A percentile compares a stretch with the other conserved stretches of the same genome.
phyloP scores from a whole-genome alignment of 1,139 yeast genomes.

The Candida sp. region DNA sequence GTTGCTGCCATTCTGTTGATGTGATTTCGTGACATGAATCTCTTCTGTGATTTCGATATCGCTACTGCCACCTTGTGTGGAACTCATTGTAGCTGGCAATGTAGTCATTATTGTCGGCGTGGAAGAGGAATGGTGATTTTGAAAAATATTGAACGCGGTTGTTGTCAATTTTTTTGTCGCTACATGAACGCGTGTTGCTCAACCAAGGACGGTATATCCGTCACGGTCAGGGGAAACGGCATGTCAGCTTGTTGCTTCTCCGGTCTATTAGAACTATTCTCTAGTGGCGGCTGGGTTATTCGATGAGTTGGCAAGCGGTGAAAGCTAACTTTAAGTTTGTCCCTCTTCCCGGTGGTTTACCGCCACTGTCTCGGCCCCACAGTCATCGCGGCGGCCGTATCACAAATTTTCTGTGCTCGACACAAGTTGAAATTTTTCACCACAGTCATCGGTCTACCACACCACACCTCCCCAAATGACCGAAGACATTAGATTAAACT shows the following conservation, averaged over 20 bases:
- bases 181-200: background rate
- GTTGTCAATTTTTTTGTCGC: background rate
- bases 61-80: background rate
- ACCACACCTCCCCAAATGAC: conserved; percentile 21
- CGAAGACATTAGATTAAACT: conserved; percentile 62
- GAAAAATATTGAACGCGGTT: background rate
- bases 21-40: background rate
- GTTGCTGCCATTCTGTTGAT: background rate
- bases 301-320: too few species aligned
- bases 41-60: background rate
- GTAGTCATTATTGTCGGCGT: background rate
- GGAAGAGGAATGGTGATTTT: background rate
- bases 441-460: background rate
- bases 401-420: background rate
- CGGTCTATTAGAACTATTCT: too few species aligned
- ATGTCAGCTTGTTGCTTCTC: too few species aligned
- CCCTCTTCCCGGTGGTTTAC: too few species aligned
- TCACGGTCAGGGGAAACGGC: too few species aligned
- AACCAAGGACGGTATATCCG: background rate
- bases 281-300: too few species aligned
- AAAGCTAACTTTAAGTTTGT: too few species aligned
- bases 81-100: background rate
- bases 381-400: too few species aligned
- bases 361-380: too few species aligned
- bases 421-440: background rate